Percentiles rank a stretch among this genome's conserved stretches.
Evolutionary conservation across 2,329 filamentous ascomycete species (phyloP).

Genomic region (Cordyceps javanica): DNA sequence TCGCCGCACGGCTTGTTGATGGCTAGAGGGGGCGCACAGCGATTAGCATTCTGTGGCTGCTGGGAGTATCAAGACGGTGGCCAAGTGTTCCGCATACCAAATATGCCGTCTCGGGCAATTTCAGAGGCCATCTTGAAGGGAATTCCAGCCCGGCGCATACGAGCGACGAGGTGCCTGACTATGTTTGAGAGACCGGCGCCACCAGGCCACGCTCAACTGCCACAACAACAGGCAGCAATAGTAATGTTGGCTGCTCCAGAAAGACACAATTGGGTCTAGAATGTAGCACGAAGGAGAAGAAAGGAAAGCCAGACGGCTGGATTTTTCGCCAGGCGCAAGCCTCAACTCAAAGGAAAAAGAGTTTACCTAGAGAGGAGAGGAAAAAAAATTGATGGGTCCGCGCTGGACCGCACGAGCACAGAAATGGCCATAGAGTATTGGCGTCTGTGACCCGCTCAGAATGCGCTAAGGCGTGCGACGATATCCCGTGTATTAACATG

Average conservation of each 20-base stretch:
- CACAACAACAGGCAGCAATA: not conserved
- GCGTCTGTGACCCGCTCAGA: not conserved
- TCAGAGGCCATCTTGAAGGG: constrained; percentile 48
- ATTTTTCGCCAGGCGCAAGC: not conserved
- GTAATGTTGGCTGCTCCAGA: not conserved
- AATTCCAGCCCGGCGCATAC: constrained; percentile 26
- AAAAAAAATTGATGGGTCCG: not conserved
- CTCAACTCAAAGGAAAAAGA: not conserved
- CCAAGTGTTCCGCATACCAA: constrained; percentile 39
- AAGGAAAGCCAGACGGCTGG: not conserved
- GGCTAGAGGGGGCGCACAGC: constrained; percentile 43
- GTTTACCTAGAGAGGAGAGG: not conserved
- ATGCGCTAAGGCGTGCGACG: too few species aligned
- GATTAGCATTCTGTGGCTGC: not conserved
- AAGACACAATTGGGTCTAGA: not conserved
- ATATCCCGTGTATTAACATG: too few species aligned
- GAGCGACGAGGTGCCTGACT: not conserved
- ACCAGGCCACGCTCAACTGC: not conserved
- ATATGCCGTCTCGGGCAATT: constrained; percentile 50
- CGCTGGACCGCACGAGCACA: too few species aligned
- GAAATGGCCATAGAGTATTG: too few species aligned
- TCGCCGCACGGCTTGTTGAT: constrained; percentile 88
- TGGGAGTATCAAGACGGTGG: not conserved
- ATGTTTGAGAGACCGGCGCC: not conserved
- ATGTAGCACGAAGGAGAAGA: not conserved